These are phyloP conservation scores for Fusarium sp. DNA, from an alignment of 2,329 filamentous ascomycete species.

Conservation along the genomic window DNA sequence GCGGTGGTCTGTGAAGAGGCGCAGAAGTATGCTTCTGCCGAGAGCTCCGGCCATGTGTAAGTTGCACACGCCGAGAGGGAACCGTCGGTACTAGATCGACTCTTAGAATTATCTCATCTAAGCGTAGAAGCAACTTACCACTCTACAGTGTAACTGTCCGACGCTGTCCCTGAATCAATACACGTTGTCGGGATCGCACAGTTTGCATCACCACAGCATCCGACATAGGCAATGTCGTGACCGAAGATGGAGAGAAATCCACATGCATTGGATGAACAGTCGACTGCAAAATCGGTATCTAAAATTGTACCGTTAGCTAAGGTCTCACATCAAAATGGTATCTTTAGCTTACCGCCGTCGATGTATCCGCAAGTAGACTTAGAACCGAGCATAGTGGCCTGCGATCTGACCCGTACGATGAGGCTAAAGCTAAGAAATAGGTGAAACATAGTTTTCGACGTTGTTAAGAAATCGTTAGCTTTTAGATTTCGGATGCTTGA, in stretches of 20 bases:
- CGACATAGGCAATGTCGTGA: neutral
- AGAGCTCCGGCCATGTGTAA: conserved; percentile 26
- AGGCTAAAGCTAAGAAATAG: conserved; percentile 1
- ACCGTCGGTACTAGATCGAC: conserved; percentile 8
- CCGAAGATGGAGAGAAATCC: conserved; percentile 10
- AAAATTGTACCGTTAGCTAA: neutral
- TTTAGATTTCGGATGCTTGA: neutral
- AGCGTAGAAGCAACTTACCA: conserved; percentile 10
- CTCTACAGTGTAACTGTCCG: conserved; percentile 1
- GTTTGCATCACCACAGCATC: conserved; percentile 21
- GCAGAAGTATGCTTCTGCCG: conserved; percentile 20
- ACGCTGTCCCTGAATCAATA: conserved; percentile 28
- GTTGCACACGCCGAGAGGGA: conserved; percentile 30
- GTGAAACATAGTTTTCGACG: neutral
- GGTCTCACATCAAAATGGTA: neutral
- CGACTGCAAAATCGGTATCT: conserved; percentile 5
- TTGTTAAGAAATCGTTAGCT: neutral
- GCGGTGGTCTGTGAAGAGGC: conserved; percentile 10
- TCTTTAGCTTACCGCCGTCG: conserved; percentile 4
- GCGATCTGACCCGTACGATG: neutral
- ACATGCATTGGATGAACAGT: conserved; percentile 12
- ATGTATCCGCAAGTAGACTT: conserved; percentile 23
- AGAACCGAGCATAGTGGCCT: neutral
- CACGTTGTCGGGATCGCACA: conserved; percentile 28
- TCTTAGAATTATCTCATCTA: neutral